Evolutionary conservation across 495 filamentous ascomycete genomes (phyloP), one percentile per base, ranked within the genome.

Genomic region (Beverwykella pulmonaria): DNA sequence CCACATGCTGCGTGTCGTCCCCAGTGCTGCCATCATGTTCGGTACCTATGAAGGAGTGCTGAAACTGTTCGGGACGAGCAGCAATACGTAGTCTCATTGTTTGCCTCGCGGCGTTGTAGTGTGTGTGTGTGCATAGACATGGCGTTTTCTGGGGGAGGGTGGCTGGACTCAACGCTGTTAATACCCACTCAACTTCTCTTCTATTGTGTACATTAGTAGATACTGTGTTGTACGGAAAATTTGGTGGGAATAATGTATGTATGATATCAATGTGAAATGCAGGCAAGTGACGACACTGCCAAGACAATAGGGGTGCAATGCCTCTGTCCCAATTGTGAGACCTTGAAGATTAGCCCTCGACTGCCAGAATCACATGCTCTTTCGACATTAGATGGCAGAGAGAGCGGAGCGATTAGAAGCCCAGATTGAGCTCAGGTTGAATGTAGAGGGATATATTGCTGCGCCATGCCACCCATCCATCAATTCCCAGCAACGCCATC

Each of bases 21-120:
- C 92, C 5, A 92, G 89, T 54, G 92, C 92, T 14, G 90, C 90
- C 55, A 93, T 96, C 73, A 96, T 93, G 82, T 93, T 96, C 71
- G 91, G 91, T 63, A 92, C 92, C 76, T 96, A 96, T 75, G 92
- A 96, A 76, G 86, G 84, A 29, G 90, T 94, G 62, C 78, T 96
- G 54, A 84, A 71, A 52, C 58, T 73, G 25, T 53, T 79, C 19
- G 77, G 77, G 9, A 70, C 72, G 53, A 72, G 66, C 19, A 70
- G 66, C 39, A 69, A 67, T 17, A 70, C 78, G 8, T 44, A 44
- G 39, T 44, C 39, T 44, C 17, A n/a, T 44, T 14, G 17, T n/a
- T 7, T 44, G 39, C 8, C 39, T 14, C 8, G 17, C 8, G 6
- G 39, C 3, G 39, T 44, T 10, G 8, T 34, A 34, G 12, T 5